These are phyloP conservation scores for Phytophthora fragariaefolia DNA, from an alignment of 352 stramenopile species.

Conservation along the genomic window DNA sequence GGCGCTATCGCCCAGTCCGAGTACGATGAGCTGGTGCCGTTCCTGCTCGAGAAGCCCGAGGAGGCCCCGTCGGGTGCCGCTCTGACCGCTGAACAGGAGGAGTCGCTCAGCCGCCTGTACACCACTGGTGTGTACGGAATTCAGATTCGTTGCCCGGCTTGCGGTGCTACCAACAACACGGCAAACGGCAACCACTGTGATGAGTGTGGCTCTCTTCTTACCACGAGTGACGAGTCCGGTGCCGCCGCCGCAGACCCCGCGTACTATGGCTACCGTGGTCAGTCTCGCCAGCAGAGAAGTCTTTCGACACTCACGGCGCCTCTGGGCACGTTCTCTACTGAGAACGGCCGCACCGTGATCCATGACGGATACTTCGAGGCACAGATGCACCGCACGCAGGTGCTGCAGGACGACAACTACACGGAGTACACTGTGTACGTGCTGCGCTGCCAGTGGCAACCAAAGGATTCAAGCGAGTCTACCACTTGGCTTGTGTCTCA, in stretches of 20 bases:
- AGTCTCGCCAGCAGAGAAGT: slow-evolving; percentile 61
- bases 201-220: slow-evolving; percentile 85
- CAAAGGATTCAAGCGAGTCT: slow-evolving; percentile 51
- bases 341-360: slow-evolving; percentile 81
- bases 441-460: slow-evolving; percentile 84
- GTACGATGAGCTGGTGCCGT: slow-evolving; percentile 90
- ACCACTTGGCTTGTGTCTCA: slow-evolving; percentile 44
- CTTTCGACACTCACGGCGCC: slow-evolving; percentile 73
- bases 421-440: slow-evolving; percentile 91
- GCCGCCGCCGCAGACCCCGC: slow-evolving; percentile 48
- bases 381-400: slow-evolving; percentile 87
- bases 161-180: slow-evolving; percentile 88
- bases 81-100: slow-evolving; percentile 81
- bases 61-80: slow-evolving; percentile 66
- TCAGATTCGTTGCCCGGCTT: slow-evolving; percentile 88
- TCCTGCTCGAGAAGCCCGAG: slow-evolving; percentile 75
- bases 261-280: slow-evolving; percentile 71
- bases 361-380: slow-evolving; percentile 87
- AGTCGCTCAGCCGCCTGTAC: slow-evolving; percentile 84
- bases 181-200: slow-evolving; percentile 90
- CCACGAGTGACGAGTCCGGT: slow-evolving; percentile 69
- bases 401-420: slow-evolving; percentile 91
- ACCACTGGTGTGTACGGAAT: slow-evolving; percentile 81
- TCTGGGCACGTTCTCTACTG: slow-evolving; percentile 79
- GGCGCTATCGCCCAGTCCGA: slow-evolving; percentile 84